Percentiles rank a stretch among this genome's conserved stretches.
Evolutionary conservation across 345 rosid species (phyloP).

Genomic region (Melastoma malabathricum): DNA sequence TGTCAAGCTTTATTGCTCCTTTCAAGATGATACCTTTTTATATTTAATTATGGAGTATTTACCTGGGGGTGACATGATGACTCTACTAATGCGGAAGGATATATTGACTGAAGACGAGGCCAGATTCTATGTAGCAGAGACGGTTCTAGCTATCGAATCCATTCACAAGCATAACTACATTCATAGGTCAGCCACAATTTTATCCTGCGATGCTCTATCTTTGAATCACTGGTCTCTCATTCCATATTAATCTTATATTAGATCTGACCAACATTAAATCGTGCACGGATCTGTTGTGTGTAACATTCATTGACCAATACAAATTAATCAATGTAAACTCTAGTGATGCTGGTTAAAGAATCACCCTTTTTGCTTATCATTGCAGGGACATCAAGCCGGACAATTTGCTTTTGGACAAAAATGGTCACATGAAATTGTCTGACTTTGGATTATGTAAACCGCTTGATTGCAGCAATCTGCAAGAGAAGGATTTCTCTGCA

Average conservation of each 20-base stretch:
- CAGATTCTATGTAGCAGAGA: constrained; percentile 89
- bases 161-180: constrained; percentile 94
- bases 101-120: constrained; percentile 94
- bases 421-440: constrained; percentile 89
- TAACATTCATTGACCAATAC: no score
- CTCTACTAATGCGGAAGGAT: constrained; percentile 93
- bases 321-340: no score
- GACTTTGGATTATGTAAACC: constrained; percentile 98
- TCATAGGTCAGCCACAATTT: constrained; percentile 50
- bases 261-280: no score
- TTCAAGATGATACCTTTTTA: constrained; percentile 86
- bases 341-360: no score
- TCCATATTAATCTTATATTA: no score
- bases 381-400: constrained; percentile 97
- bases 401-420: constrained; percentile 84
- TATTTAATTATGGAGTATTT: constrained; percentile 96
- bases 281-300: no score
- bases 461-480: constrained; percentile 83
- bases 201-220: no score
- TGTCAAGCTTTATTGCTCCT: constrained; percentile 88
- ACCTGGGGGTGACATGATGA: constrained; percentile 99
- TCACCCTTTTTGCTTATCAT: constrained; percentile 1
- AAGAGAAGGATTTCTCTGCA: constrained; percentile 76
- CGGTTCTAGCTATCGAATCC: constrained; percentile 92
- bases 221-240: no score